Evolutionary conservation across 1,139 yeast species (phyloP).

Genomic region (Pneumocystis canis): DNA sequence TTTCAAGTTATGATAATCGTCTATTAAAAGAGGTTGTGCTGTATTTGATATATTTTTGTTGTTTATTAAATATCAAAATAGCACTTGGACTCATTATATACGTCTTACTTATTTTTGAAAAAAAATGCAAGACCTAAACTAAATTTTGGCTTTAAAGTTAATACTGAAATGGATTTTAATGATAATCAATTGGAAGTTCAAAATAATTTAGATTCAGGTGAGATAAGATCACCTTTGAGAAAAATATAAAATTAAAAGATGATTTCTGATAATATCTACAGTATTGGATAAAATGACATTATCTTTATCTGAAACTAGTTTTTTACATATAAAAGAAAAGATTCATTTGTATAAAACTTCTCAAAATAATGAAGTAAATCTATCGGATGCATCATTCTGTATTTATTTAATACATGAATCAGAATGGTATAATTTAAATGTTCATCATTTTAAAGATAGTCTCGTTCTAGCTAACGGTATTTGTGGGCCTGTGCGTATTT

Average conservation of each 20-base stretch:
- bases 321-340: not conserved
- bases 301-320: not conserved
- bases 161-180: not conserved
- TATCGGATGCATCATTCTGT: not conserved
- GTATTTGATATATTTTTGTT: not conserved
- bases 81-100: not conserved
- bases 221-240: not conserved
- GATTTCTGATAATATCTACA: not conserved
- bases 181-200: not conserved
- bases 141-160: not conserved
- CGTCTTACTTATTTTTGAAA: not conserved
- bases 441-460: not conserved
- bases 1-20: not conserved
- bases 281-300: not conserved
- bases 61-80: not conserved
- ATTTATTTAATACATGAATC: not conserved
- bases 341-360: not conserved
- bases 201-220: not conserved
- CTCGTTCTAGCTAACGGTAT: not conserved
- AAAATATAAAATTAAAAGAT: not conserved
- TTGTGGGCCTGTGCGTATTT: not conserved
- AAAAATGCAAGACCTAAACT: not conserved
- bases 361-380: not conserved
- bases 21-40: not conserved
- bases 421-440: not conserved